Evolutionary conservation across 208 protist species (phyloP).

Genomic region (Wallacemonas collosoma): DNA sequence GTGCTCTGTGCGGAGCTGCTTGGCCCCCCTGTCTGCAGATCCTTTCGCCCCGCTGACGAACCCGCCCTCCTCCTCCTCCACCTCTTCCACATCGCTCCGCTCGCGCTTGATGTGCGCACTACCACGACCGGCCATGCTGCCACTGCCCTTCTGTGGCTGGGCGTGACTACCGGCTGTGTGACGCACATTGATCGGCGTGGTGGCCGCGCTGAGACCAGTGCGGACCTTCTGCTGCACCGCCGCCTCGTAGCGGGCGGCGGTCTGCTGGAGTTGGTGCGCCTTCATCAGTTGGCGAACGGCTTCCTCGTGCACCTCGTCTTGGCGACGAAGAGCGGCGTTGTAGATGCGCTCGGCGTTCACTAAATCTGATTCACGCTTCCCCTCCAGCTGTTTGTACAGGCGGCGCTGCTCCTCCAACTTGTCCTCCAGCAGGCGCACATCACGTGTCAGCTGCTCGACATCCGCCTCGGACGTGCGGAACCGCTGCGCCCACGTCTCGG

Average conservation of each 20-base stretch:
- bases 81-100: conserved; percentile 19
- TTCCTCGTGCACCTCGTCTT: conserved; percentile 57
- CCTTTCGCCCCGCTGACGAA: not conserved
- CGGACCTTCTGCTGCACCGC: conserved; percentile 19
- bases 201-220: not conserved
- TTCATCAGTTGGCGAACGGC: conserved; percentile 49
- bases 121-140: too few relatives aligned
- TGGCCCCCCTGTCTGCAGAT: not conserved
- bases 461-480: conserved; percentile 21
- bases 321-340: conserved; percentile 38
- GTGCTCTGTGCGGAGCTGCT: not conserved
- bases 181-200: conserved; percentile 21
- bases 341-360: conserved; percentile 47
- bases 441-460: conserved; percentile 45
- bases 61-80: not conserved
- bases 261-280: conserved; percentile 43
- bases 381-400: conserved; percentile 23
- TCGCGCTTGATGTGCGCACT: conserved; percentile 30
- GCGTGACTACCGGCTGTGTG: not conserved
- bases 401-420: conserved; percentile 34
- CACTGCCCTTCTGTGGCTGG: not conserved
- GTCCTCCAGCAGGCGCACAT: conserved; percentile 45
- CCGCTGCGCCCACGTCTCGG: conserved; percentile 1
- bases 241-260: conserved; percentile 43
- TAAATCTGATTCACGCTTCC: conserved; percentile 45